phyloP scores from a whole-genome alignment of 768 basidiomycete genomes.

The Suillus subalutaceus region DNA sequence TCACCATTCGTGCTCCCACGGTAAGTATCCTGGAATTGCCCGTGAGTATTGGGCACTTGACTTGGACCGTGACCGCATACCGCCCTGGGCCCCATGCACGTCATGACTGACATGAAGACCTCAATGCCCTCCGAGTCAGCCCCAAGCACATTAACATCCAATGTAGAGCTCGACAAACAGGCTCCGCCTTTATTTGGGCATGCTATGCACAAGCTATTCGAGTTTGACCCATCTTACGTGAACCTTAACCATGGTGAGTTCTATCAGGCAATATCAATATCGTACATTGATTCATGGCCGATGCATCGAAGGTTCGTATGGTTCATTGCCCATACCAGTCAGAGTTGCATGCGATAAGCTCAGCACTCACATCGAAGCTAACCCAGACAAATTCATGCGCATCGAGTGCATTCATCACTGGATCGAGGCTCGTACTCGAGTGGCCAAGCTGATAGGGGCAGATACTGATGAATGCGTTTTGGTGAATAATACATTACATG shows the following conservation, averaged over 20 bases:
- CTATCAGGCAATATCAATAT: background rate
- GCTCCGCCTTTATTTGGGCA: conserved; percentile 57
- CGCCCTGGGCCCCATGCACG: background rate
- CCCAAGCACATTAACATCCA: background rate
- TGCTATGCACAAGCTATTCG: conserved; percentile 37
- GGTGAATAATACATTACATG: conserved; percentile 33
- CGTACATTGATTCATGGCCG: background rate
- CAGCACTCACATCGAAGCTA: conserved; percentile 47
- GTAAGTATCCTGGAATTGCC: background rate
- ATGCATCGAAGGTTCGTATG: conserved; percentile 54
- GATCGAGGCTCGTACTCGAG: conserved; percentile 41
- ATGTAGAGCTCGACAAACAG: conserved; percentile 24
- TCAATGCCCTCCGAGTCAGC: background rate
- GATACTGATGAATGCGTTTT: conserved; percentile 61
- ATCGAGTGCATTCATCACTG: conserved; percentile 39
- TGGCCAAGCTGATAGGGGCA: conserved; percentile 54
- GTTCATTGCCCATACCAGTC: conserved; percentile 57
- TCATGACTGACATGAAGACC: background rate
- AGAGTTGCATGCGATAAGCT: conserved; percentile 46
- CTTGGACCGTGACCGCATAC: background rate
- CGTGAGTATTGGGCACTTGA: background rate
- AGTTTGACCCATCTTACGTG: conserved; percentile 45
- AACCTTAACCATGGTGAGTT: conserved; percentile 66
- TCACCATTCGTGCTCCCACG: background rate
- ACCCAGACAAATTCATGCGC: conserved; percentile 59